Conservation (phyloP, 768 basidiomycete genomes). For the Suillus subalutaceus region DNA sequence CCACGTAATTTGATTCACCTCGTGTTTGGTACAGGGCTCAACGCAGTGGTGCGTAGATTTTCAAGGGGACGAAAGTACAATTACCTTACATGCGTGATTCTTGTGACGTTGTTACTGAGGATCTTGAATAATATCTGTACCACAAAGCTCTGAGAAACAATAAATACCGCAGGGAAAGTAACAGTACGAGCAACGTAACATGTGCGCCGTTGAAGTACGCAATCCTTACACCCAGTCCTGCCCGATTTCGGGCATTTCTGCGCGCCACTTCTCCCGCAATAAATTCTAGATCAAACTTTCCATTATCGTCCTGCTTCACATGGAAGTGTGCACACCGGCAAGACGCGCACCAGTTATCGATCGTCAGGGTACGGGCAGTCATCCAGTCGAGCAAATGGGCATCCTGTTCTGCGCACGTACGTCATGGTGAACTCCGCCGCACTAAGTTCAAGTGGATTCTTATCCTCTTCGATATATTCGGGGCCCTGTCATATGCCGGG, state of each 20-base stretch:
- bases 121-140: not conserved
- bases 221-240: slow-evolving; percentile 30
- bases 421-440: slow-evolving; percentile 29
- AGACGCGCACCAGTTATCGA: slow-evolving; percentile 29
- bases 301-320: slow-evolving; percentile 32
- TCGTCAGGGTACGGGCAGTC: slow-evolving; percentile 27
- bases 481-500: slow-evolving; percentile 36
- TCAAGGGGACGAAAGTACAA: not conserved
- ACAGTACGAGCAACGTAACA: not conserved
- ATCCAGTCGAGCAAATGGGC: slow-evolving; percentile 31
- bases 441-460: slow-evolving; percentile 28
- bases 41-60: not conserved
- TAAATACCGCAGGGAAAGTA: not conserved
- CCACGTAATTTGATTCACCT: not conserved
- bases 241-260: slow-evolving; percentile 34
- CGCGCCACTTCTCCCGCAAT: slow-evolving; percentile 31
- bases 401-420: slow-evolving; percentile 25
- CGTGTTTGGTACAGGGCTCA: not conserved
- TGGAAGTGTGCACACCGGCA: slow-evolving; percentile 31
- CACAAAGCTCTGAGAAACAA: not conserved
- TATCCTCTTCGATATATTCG: slow-evolving; percentile 28
- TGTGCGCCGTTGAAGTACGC: slow-evolving; percentile 15
- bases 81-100: not conserved
- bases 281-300: slow-evolving; percentile 29
- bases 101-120: not conserved